phyloP scores from a whole-genome alignment of 306 rosid genomes.

The Datisca glomerata region DNA sequence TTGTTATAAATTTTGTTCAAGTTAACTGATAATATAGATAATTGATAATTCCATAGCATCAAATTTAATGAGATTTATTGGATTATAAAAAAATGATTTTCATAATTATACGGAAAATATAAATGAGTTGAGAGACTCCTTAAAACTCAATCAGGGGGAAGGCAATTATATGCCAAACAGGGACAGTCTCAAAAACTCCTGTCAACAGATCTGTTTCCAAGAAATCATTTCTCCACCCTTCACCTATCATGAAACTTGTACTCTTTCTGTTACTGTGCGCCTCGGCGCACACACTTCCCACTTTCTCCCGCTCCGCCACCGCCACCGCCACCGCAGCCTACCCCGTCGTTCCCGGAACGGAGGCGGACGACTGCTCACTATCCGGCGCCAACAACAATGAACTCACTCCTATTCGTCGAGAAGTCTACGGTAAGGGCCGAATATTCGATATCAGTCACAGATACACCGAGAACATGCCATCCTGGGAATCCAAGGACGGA shows the following conservation, averaged over 20 bases:
- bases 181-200: not conserved
- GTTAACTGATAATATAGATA: no score
- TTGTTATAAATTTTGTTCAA: no score
- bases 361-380: constrained; percentile 16
- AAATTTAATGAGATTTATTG: no score
- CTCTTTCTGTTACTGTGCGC: constrained; percentile 11
- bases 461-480: constrained; percentile 35
- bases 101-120: no score
- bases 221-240: not conserved
- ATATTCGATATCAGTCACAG: constrained; percentile 49
- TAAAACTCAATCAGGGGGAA: no score
- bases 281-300: constrained; percentile 8
- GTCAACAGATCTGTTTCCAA: not conserved
- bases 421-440: constrained; percentile 43
- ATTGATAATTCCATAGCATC: no score
- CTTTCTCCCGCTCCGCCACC: constrained; percentile 13
- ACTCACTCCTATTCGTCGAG: constrained; percentile 46
- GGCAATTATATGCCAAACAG: not conserved
- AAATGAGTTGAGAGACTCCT: no score
- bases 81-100: no score
- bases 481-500: constrained; percentile 39
- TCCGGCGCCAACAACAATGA: constrained; percentile 5
- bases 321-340: constrained; percentile 17
- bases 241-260: not conserved
- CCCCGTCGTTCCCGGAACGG: constrained; percentile 37